Percentiles rank a stretch among this genome's conserved stretches.
Evolutionary conservation across 345 rosid genomes (phyloP).

Genomic region (Viola odorata): DNA sequence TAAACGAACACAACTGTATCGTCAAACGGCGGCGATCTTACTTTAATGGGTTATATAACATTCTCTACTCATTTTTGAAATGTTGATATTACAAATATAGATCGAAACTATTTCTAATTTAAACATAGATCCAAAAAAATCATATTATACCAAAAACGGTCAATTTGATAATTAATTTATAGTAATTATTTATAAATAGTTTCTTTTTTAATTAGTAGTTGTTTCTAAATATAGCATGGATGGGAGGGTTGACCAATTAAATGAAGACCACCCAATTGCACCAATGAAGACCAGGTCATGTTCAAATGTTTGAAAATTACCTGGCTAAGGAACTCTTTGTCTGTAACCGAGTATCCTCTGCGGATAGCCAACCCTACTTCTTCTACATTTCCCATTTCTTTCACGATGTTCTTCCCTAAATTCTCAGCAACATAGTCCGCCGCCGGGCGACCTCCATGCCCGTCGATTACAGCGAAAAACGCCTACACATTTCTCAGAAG

Average conservation of each 20-base stretch:
- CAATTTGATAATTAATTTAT: neutral
- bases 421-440: slow-evolving; percentile 38
- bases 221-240: too few relatives aligned
- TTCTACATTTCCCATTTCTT: slow-evolving; percentile 17
- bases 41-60: too few relatives aligned
- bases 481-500: slow-evolving; percentile 22
- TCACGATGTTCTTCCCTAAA: slow-evolving; percentile 43
- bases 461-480: slow-evolving; percentile 44
- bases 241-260: too few relatives aligned
- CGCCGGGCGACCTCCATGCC: slow-evolving; percentile 48
- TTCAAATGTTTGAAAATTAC: slow-evolving; percentile 16
- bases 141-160: neutral
- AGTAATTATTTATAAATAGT: too few relatives aligned
- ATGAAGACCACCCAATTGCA: too few relatives aligned
- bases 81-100: too few relatives aligned
- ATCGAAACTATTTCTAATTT: too few relatives aligned
- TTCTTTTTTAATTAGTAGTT: too few relatives aligned
- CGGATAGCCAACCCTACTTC: slow-evolving; percentile 32
- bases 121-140: neutral
- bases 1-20: too few relatives aligned
- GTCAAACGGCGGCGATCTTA: too few relatives aligned
- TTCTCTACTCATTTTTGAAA: too few relatives aligned
- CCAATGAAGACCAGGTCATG: neutral
- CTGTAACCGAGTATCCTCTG: slow-evolving; percentile 37
- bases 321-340: slow-evolving; percentile 44